Evolutionary conservation across 2,329 filamentous ascomycete species (phyloP), one percentile per base, ranked within the genome.

Genomic region (Sporothrix brasiliensis): DNA sequence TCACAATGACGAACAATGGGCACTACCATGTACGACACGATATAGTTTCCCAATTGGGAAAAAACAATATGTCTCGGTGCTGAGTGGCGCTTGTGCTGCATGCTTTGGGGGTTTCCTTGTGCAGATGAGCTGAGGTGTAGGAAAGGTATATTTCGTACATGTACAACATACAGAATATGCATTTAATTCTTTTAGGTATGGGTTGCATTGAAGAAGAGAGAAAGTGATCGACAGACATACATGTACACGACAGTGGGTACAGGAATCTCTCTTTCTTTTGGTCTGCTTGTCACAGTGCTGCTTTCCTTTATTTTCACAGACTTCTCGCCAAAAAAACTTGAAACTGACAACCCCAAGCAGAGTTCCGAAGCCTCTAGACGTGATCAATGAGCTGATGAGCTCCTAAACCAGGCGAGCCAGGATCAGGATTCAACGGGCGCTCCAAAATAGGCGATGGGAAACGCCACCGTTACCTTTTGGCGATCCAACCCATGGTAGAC

Each of bases 51-150:
- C 41, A 44, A 16, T 63, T 21, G 58, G 39, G 58, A 13, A 63
- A 21, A 13, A 27, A 7, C 34, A 58, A 47, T 24, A 63, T 44
- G 58, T 63, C 58, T 47, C 58, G 44, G 58, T 27, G 39, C 39
- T 63, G 58, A 21, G 58, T 27, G 58, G 39, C 58, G 58, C 58
- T 61, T 47, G 58, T 27, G 10, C 39, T 63, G 39, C 58, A 63
- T n/a, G 34, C 16, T 44, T 34, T 24, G n/a, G 10, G 19, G n/a
- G 58, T 27, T 44, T 27, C 3, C 49, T 6, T 2, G 19, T 50
- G 39, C 58, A 44, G 39, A 24, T 54, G 14, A 19, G 30, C 24
- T 34, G 53, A 56, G 34, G 34, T 9, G 34, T 34, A 34, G 4
- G 34, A 34, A 34, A 34, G 7, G n/a, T n/a, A n/a, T n/a, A n/a